These are phyloP conservation scores for Trypethelium eluteriae DNA, from an alignment of 495 filamentous ascomycete genomes.

Conservation along the genomic window DNA sequence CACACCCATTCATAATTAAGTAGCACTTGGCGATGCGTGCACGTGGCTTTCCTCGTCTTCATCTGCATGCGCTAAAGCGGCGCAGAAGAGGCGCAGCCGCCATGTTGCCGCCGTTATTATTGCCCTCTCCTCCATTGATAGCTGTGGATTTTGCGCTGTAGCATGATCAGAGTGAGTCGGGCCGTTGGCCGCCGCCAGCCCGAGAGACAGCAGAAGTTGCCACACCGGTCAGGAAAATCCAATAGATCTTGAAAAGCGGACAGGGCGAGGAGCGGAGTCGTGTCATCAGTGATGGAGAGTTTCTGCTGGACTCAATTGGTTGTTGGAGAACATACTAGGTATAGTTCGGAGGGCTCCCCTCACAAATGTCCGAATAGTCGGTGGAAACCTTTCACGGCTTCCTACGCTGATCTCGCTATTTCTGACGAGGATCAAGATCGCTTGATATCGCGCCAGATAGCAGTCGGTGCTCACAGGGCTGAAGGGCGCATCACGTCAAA, in stretches of 20 bases:
- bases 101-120: background rate
- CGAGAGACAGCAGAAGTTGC: background rate
- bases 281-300: constrained; percentile 1
- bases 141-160: background rate
- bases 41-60: no score
- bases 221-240: background rate
- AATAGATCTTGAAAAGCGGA: background rate
- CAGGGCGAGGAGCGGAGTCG: background rate
- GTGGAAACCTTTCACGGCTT: background rate
- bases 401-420: constrained; percentile 5
- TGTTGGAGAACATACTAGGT: background rate
- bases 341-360: constrained; percentile 4
- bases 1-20: no score
- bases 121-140: background rate
- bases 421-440: background rate
- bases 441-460: background rate
- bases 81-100: background rate
- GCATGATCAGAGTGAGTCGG: background rate
- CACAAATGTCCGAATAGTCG: background rate
- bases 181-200: background rate
- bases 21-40: no score
- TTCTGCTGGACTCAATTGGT: background rate
- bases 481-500: background rate
- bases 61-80: background rate
- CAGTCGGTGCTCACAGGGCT: constrained; percentile 1